Evolutionary conservation across 2,329 filamentous ascomycete genomes (phyloP), one percentile per base, ranked within the genome.

Genomic region (Aureobasidium sp.): DNA sequence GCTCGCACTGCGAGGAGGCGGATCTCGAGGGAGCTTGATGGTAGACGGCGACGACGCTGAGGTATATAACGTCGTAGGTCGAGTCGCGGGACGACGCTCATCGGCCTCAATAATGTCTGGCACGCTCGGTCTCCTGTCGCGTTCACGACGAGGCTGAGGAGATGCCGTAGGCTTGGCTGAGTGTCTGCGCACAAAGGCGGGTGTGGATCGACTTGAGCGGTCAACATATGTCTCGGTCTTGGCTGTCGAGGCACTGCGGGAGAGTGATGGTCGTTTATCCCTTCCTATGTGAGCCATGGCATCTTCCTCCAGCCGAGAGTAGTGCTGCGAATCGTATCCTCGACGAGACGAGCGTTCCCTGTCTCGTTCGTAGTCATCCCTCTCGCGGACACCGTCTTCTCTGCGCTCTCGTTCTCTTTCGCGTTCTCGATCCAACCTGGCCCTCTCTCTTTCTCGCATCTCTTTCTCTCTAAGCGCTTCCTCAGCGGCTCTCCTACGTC

Each of bases 11-110:
- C 70, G 69, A 29, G 58, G n/a, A 17, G 61, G 53, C n/a, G 27
- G 37, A 3, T n/a, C 47, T 37, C 62, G 26, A 23, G 70, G 15
- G 69, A 64, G 29, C 20, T 66, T 67, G 27, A 72, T 72, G 34
- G 69, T 66, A 13, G 66, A 67, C 5, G 72, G 71, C 9, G 71
- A 72, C 0, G 71, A 72, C 13, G 68, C 67, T 20, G 76, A 73
- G 12, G 76, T 72, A 61, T 73, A 73, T 63, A 80, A 71, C 5
- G 70, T 50, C 2, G 77, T 73, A 27, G 66, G 70, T 27, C 65
- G 65, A 48, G 32, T 27, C 7, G 36, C 23, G 17, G 46, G 17
- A 23, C 57, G 39, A 13, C 46, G 68, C 66, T 48, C 41, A 8
- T 51, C 39, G 36, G 50, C 37, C 36, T 46, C 51, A 51, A 44